A percentile compares a stretch with the other conserved stretches of the same genome.
phyloP scores from a whole-genome alignment of 1,284 basidiomycete genomes.

The Microbotryum silenes-acaulis region DNA sequence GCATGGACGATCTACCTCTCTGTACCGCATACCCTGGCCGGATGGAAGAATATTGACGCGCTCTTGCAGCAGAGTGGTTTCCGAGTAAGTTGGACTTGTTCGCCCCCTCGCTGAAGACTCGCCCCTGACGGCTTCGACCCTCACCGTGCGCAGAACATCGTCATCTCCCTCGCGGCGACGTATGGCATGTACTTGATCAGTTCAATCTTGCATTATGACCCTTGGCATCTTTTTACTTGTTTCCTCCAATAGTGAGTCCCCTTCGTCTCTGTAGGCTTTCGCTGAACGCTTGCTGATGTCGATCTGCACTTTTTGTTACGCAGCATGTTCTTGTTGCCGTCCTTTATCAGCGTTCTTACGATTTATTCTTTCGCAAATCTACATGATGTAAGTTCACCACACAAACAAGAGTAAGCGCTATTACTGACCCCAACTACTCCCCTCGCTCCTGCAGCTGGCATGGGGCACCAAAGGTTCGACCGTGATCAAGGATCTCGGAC shows the following conservation, averaged over 20 bases:
- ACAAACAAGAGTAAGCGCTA: no score
- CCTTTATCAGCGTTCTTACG: slow-evolving; percentile 20
- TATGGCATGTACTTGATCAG: slow-evolving; percentile 82
- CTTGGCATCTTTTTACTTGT: slow-evolving; percentile 90
- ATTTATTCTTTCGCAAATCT: slow-evolving; percentile 33
- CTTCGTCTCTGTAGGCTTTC: background rate
- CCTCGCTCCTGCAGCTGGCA: background rate
- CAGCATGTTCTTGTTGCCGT: slow-evolving; percentile 23
- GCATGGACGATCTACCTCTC: slow-evolving; percentile 70
- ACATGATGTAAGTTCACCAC: slow-evolving; percentile 21
- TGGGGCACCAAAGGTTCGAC: slow-evolving; percentile 81
- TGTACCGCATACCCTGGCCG: slow-evolving; percentile 61
- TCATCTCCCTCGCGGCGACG: slow-evolving; percentile 69
- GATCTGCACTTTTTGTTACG: background rate
- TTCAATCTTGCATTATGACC: slow-evolving; percentile 78
- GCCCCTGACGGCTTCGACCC: no score
- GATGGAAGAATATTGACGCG: slow-evolving; percentile 57
- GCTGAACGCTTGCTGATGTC: background rate
- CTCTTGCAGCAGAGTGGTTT: slow-evolving; percentile 63
- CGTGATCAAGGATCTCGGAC: slow-evolving; percentile 71
- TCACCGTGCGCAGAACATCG: slow-evolving; percentile 46
- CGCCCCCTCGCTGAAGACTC: no score
- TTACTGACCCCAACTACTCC: no score
- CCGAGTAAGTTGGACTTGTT: slow-evolving; percentile 43
- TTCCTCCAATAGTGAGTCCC: slow-evolving; percentile 51